These are phyloP conservation scores for Lagenaria siceraria DNA, from an alignment of 306 rosid species.

Conservation along the genomic window DNA sequence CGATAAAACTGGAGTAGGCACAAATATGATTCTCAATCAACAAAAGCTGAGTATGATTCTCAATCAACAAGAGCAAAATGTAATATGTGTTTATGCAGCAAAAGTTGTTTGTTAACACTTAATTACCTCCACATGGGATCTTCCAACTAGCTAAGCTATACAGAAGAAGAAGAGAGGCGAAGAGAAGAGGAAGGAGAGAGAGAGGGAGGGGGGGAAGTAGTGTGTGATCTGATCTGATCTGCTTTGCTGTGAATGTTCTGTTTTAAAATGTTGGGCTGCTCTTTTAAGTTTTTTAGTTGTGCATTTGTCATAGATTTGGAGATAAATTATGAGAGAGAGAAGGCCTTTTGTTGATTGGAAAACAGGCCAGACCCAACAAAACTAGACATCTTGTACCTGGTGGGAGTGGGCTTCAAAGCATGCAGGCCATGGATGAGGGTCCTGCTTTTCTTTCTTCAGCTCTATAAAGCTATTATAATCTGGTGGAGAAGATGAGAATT, in stretches of 20 bases:
- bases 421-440: constrained; percentile 1
- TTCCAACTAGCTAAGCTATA: not conserved
- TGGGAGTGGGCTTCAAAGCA: constrained; percentile 4
- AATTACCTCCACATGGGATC: not conserved
- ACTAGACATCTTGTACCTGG: not conserved
- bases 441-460: not conserved
- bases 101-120: not conserved
- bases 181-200: too few relatives aligned
- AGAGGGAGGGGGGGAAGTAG: not conserved
- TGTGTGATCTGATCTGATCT: not conserved
- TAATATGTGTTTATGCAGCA: not conserved
- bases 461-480: not conserved
- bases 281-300: not conserved
- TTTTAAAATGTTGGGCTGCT: not conserved
- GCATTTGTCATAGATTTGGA: not conserved
- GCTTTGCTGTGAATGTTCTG: not conserved
- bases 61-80: too few relatives aligned
- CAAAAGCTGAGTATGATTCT: too few relatives aligned
- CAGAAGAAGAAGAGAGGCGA: not conserved
- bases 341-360: not conserved
- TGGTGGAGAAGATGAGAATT: not conserved
- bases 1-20: not conserved
- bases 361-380: not conserved
- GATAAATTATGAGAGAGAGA: constrained; percentile 1
- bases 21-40: too few relatives aligned